Conservation (phyloP, 2,329 filamentous ascomycete genomes). For the Tetracladium maxilliforme region DNA sequence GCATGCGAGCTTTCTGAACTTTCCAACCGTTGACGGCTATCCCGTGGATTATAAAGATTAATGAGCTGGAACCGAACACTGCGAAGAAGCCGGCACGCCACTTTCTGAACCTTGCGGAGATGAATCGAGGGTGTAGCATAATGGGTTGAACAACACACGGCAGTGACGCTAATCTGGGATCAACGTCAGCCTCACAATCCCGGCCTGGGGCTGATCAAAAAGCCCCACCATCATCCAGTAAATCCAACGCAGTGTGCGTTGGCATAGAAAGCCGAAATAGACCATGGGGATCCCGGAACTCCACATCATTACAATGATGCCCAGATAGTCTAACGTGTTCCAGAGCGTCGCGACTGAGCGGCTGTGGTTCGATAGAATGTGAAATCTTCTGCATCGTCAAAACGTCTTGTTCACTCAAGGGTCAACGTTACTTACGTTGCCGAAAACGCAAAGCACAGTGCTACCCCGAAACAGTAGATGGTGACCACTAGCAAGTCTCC, state of each 20-base stretch:
- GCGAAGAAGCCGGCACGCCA: slow-evolving; percentile 7
- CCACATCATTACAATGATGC: slow-evolving; percentile 8
- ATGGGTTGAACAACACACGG: too few relatives aligned
- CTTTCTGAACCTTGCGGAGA: slow-evolving; percentile 3
- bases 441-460: slow-evolving; percentile 6
- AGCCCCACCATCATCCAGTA: slow-evolving; percentile 5
- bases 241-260: slow-evolving; percentile 3
- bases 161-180: too few relatives aligned
- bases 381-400: slow-evolving; percentile 7
- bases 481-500: slow-evolving; percentile 5
- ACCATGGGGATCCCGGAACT: slow-evolving; percentile 5
- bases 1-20: too few relatives aligned
- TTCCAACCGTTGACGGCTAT: too few relatives aligned
- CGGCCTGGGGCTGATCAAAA: background rate
- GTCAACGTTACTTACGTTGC: too few relatives aligned
- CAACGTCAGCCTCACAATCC: slow-evolving; percentile 2
- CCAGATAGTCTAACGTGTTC: slow-evolving; percentile 8
- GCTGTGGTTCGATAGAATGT: slow-evolving; percentile 6
- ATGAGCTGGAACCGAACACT: slow-evolving; percentile 6
- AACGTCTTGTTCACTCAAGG: too few relatives aligned
- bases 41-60: slow-evolving; percentile 6
- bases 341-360: slow-evolving; percentile 1
- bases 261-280: slow-evolving; percentile 8
- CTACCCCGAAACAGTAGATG: slow-evolving; percentile 6
- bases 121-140: slow-evolving; percentile 6